Conservation (phyloP, 495 filamentous ascomycete genomes). For the Neurospora sublineolata region DNA sequence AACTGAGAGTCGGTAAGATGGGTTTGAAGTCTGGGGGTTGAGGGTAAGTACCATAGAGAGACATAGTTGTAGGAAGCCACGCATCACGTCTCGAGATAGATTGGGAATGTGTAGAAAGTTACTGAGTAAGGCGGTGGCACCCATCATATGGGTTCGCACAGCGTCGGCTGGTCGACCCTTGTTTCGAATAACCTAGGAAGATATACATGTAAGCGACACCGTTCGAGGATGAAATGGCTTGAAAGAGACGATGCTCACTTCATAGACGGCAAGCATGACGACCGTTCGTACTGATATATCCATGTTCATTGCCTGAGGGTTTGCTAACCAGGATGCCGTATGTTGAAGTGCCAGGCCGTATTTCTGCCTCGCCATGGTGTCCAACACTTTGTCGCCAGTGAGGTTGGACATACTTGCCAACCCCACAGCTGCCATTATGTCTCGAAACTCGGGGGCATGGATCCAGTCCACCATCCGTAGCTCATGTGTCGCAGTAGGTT, state of each 20-base stretch:
- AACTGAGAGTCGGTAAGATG: constrained; percentile 2
- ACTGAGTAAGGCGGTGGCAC: constrained; percentile 30
- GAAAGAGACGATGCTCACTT: constrained; percentile 17
- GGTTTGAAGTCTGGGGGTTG: constrained; percentile 10
- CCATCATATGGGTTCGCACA: constrained; percentile 35
- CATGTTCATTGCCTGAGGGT: constrained; percentile 14
- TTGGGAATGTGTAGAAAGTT: constrained; percentile 21
- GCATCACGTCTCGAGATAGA: constrained; percentile 18
- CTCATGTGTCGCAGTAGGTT: constrained; percentile 25
- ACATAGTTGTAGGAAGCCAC: constrained; percentile 30
- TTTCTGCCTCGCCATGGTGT: constrained; percentile 26
- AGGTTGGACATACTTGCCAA: constrained; percentile 34
- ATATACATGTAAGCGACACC: background rate
- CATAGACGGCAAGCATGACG: constrained; percentile 36
- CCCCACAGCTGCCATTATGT: constrained; percentile 36
- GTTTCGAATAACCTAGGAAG: constrained; percentile 10
- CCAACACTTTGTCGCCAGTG: constrained; percentile 30
- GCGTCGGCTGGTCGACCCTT: constrained; percentile 16
- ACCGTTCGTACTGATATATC: constrained; percentile 23
- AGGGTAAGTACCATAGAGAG: constrained; percentile 32
- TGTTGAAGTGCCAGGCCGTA: constrained; percentile 30
- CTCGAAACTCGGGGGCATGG: constrained; percentile 18
- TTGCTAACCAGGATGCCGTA: constrained; percentile 24
- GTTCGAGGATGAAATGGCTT: background rate
- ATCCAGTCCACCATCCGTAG: constrained; percentile 15